phyloP scores from a whole-genome alignment of 352 stramenopile species.

The Phytophthora chlamydospora region DNA sequence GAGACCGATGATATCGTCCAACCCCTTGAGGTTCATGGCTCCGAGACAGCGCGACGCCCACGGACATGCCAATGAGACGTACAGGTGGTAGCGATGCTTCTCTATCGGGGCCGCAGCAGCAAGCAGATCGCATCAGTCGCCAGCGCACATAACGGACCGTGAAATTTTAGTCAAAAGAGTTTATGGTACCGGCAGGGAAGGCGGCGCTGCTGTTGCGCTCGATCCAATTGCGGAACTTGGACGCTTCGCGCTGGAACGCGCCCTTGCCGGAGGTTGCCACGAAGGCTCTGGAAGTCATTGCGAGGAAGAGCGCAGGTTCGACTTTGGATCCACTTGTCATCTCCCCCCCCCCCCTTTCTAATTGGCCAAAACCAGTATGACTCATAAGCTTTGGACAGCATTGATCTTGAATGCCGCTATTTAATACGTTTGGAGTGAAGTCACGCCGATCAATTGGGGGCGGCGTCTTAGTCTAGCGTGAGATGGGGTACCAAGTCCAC shows the following conservation, averaged over 20 bases:
- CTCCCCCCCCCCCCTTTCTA: conserved; percentile 4
- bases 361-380: conserved; percentile 18
- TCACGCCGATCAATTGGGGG: not conserved
- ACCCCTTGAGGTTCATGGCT: conserved; percentile 85
- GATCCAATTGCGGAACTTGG: conserved; percentile 44
- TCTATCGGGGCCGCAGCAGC: conserved; percentile 12
- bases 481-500: too few species aligned
- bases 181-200: conserved; percentile 35
- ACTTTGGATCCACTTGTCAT: not conserved
- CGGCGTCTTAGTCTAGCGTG: conserved; percentile 18
- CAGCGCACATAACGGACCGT: conserved; percentile 6
- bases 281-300: conserved; percentile 36
- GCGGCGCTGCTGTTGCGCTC: conserved; percentile 20
- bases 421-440: not conserved
- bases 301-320: not conserved
- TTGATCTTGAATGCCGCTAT: too few species aligned
- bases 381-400: not conserved
- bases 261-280: conserved; percentile 33
- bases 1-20: conserved; percentile 89
- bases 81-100: conserved; percentile 86
- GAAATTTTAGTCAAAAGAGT: not conserved
- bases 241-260: conserved; percentile 38
- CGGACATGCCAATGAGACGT: conserved; percentile 93
- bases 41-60: conserved; percentile 61
- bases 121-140: conserved; percentile 2